Evolutionary conservation across 2,329 filamentous ascomycete genomes (phyloP).

Genomic region (Curvularia eragrostidis): DNA sequence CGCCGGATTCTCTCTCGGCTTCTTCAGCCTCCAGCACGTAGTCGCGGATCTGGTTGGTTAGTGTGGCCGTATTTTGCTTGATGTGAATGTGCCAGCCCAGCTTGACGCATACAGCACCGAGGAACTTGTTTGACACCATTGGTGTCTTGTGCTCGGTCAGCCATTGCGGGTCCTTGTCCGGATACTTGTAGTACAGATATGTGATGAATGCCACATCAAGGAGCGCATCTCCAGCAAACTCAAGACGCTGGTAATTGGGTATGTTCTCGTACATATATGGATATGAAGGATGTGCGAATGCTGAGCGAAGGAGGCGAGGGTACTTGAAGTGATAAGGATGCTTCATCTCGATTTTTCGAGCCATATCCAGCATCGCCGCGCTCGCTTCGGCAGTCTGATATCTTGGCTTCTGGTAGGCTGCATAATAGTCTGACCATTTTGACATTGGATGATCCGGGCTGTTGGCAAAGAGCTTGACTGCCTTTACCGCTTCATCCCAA

Average conservation of each 20-base stretch:
- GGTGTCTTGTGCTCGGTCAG: slow-evolving; percentile 98
- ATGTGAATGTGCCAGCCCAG: slow-evolving; percentile 80
- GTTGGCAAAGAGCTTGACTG: slow-evolving; percentile 73
- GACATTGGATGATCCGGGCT: slow-evolving; percentile 73
- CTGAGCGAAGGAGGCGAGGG: slow-evolving; percentile 78
- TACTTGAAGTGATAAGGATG: slow-evolving; percentile 73
- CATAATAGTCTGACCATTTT: slow-evolving; percentile 75
- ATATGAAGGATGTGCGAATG: slow-evolving; percentile 88
- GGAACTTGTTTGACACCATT: slow-evolving; percentile 97
- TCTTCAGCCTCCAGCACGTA: slow-evolving; percentile 66
- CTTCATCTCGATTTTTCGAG: slow-evolving; percentile 65
- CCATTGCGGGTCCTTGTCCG: slow-evolving; percentile 89
- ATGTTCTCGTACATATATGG: slow-evolving; percentile 76
- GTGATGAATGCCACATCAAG: slow-evolving; percentile 87
- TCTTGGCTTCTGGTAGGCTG: slow-evolving; percentile 69
- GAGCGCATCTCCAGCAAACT: slow-evolving; percentile 89
- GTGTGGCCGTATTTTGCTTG: slow-evolving; percentile 58
- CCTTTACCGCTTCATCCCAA: slow-evolving; percentile 67
- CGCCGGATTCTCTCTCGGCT: slow-evolving; percentile 57
- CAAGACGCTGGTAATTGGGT: slow-evolving; percentile 87
- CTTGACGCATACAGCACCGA: slow-evolving; percentile 79
- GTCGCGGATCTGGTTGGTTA: slow-evolving; percentile 59
- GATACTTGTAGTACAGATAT: slow-evolving; percentile 78
- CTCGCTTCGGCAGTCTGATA: slow-evolving; percentile 72
- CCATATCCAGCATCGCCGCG: slow-evolving; percentile 72